Percentiles rank a stretch among this genome's conserved stretches.
Conservation (phyloP, 2,329 filamentous ascomycete genomes). For the Hypocrella siamensis region DNA sequence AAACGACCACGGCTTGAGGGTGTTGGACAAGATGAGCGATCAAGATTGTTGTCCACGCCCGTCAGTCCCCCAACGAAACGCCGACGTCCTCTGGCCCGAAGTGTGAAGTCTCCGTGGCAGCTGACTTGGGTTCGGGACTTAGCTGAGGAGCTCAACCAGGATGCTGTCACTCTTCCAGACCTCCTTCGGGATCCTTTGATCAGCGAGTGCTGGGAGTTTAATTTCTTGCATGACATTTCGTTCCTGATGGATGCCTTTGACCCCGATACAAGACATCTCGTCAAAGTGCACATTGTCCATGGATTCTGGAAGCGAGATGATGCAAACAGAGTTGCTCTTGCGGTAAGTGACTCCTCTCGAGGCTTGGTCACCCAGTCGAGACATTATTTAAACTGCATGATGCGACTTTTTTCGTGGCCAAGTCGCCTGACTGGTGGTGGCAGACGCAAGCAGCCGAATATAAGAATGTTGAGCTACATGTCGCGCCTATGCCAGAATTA, state of each 20-base stretch:
- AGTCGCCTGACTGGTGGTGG: neutral
- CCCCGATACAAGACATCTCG: slow-evolving; percentile 27
- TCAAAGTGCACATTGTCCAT: slow-evolving; percentile 41
- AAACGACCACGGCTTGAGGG: slow-evolving; percentile 15
- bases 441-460: slow-evolving; percentile 31
- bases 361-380: too few species aligned
- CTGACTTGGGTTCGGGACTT: slow-evolving; percentile 56
- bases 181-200: slow-evolving; percentile 63
- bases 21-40: neutral
- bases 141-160: slow-evolving; percentile 41
- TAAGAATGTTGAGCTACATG: slow-evolving; percentile 53
- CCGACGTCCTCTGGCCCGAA: slow-evolving; percentile 5
- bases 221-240: slow-evolving; percentile 45
- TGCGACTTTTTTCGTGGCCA: too few species aligned
- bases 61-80: slow-evolving; percentile 31
- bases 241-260: slow-evolving; percentile 42
- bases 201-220: slow-evolving; percentile 55
- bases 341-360: slow-evolving; percentile 26
- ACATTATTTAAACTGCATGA: too few species aligned
- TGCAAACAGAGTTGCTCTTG: slow-evolving; percentile 35
- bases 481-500: slow-evolving; percentile 65
- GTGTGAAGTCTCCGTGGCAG: slow-evolving; percentile 48
- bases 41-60: slow-evolving; percentile 16
- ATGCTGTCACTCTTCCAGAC: slow-evolving; percentile 48
- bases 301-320: slow-evolving; percentile 56